Evolutionary conservation across 108 stramenopile genomes (phyloP).

Genomic region (Nitzschia sp.): DNA sequence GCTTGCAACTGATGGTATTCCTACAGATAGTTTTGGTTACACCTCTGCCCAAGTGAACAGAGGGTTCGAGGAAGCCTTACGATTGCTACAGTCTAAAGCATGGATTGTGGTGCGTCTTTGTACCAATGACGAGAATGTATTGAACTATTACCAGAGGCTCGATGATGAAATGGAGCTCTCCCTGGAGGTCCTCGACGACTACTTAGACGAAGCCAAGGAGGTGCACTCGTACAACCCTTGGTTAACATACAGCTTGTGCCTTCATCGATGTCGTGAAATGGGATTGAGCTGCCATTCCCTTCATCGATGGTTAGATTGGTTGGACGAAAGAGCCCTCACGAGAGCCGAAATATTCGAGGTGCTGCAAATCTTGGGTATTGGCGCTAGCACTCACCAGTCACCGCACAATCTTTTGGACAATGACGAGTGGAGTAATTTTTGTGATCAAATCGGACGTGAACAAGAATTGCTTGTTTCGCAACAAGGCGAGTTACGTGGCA

Average conservation of each 20-base stretch:
- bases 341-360: constrained; percentile 42
- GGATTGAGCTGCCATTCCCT: constrained; percentile 39
- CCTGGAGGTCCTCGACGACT: constrained; percentile 79
- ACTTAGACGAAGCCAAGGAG: constrained; percentile 66
- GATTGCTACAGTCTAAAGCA: constrained; percentile 43
- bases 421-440: constrained; percentile 19
- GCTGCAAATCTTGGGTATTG: constrained; percentile 30
- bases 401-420: constrained; percentile 5
- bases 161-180: constrained; percentile 56
- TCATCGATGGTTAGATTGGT: constrained; percentile 48
- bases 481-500: background rate
- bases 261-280: constrained; percentile 76
- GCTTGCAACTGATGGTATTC: constrained; percentile 79
- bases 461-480: constrained; percentile 11
- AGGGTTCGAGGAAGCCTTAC: constrained; percentile 40
- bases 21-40: constrained; percentile 63
- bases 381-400: constrained; percentile 8
- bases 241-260: constrained; percentile 58
- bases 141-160: constrained; percentile 57
- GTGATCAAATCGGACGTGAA: background rate
- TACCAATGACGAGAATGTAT: constrained; percentile 60
- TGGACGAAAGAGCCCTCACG: constrained; percentile 56
- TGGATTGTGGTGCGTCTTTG: constrained; percentile 73
- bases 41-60: constrained; percentile 18
- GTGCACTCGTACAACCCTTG: constrained; percentile 66